Percentiles rank a stretch among this genome's conserved stretches.
Evolutionary conservation across 1,284 basidiomycete species (phyloP).

Genomic region (Ganoderma boninense): DNA sequence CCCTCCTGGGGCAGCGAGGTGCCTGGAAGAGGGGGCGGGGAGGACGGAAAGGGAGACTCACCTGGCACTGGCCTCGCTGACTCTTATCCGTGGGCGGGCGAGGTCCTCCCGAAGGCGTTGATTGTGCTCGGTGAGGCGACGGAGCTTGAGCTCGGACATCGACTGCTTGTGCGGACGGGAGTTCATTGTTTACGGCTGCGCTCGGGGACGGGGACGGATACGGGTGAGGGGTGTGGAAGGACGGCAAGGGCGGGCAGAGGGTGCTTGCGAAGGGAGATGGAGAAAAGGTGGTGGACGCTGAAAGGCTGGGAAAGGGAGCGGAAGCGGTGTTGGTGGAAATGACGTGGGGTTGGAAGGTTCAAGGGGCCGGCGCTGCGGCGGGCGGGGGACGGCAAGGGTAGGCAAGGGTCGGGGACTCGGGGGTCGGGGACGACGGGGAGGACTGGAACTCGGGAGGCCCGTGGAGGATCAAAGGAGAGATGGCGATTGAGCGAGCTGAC

Average conservation of each 20-base stretch:
- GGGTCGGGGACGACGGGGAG: constrained; percentile 13
- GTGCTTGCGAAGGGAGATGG: constrained; percentile 12
- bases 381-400: neutral
- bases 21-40: constrained; percentile 6
- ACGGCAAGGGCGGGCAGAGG: constrained; percentile 17
- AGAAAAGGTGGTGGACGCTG: neutral
- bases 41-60: constrained; percentile 50
- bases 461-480: constrained; percentile 33
- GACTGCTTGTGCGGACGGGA: constrained; percentile 76
- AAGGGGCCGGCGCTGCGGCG: constrained; percentile 25
- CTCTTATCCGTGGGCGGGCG: constrained; percentile 86
- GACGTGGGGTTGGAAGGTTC: constrained; percentile 24
- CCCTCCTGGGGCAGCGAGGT: neutral
- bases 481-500: constrained; percentile 17
- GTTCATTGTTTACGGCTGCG: constrained; percentile 55
- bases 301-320: constrained; percentile 24
- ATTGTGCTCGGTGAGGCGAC: constrained; percentile 93
- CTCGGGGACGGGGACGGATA: constrained; percentile 13
- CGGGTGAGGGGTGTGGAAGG: constrained; percentile 3
- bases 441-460: constrained; percentile 7
- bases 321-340: constrained; percentile 6
- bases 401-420: too few species aligned
- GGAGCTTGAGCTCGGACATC: constrained; percentile 97
- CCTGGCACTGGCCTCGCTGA: constrained; percentile 93
- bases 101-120: constrained; percentile 91